Evolutionary conservation across 352 stramenopile species (phyloP), one percentile per base, ranked within the genome.

Genomic region (Saprolegnia diclina): DNA sequence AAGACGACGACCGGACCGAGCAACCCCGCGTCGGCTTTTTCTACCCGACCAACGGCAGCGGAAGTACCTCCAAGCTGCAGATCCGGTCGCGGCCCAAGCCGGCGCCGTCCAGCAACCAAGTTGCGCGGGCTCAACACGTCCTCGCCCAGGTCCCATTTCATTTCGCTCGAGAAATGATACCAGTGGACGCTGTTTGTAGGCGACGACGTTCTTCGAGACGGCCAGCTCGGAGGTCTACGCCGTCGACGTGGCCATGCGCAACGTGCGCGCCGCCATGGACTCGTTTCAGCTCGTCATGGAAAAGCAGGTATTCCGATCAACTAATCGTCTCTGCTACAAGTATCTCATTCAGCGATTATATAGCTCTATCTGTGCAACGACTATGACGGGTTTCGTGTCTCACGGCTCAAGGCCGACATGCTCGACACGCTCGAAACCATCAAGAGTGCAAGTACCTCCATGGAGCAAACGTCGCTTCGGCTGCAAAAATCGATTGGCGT

Each of bases 261-360:
- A 80, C 9, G 65, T 92, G 9, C 77, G 81, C 19, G 79, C 88
- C 50, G 79, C 77, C 3, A 82, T 90, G 55, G 70, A 88, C 35
- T 78, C 79, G 0, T 90, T 91, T 50, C 76, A 82, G 10, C 75
- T 91, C 21, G 74, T 91, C 2, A 77, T 91, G n/a, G 83, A 89
- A 72, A 89, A 88, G 54, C 83, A 90, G 53, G 83, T 89, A 79
- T 87, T n/a, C n/a, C n/a, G n/a, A n/a, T n/a, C n/a, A n/a, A n/a
- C n/a, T n/a, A n/a, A n/a, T n/a, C 29, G 77, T 80, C 16, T 67
- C n/a, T n/a, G n/a, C 35, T 3, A 71, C 80, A 48, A 85, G 68
- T 78, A 91, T 59, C 21, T 5, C 59, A 53, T 14, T 21, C 64
- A n/a, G 10, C 37, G 16, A 65, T 61, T 29, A 10, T n/a, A 19